Evolutionary conservation across 768 basidiomycete genomes (phyloP), one percentile per base, ranked within the genome.

Genomic region (Termitomyces sp.): DNA sequence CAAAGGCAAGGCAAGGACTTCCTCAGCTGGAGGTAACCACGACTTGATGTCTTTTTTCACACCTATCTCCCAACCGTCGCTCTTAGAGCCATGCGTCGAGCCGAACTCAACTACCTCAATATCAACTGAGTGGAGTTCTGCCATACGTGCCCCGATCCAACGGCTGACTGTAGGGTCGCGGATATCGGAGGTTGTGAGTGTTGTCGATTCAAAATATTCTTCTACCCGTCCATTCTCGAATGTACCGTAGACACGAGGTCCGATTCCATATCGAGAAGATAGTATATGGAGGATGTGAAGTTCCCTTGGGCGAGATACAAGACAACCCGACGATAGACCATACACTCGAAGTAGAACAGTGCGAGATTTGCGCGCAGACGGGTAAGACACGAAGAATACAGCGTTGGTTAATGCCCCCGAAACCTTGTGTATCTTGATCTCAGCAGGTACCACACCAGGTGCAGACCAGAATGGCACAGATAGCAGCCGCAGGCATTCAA

Each of bases 211-310:
- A 69, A 98, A 98, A 72, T 92, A 97, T 71, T 99, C 89, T 73
- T 98, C 97, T 46, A 98, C 76, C 24, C 97, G 87, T 36, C 97
- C 97, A 69, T 98, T 99, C 62, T 84, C 81, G 71, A 98, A 98
- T 1, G 95, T 98, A 46, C 97, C 97, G 68, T 91, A 93, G 26
- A 99, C 84, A 61, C 85, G 82, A 27, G 97, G 94, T 13, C 94
- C 96, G 50, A 99, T 90, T 63, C 81, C 81, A 72, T 94, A 98
- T 58, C 77, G 78, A 10, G 92, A 90, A 26, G 94, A 96, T 47
- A 99, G 87, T 46, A 90, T 76, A 72, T 98, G 92, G 49, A 99
- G 84, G 29, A 86, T 90, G 63, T 87, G 86, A 32, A 98, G 83
- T 69, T 98, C 97, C 59, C 81, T 82, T 10, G 85, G 80, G 34